phyloP scores from a whole-genome alignment of 331 rosid species.

The Phaseolus coccineus region DNA sequence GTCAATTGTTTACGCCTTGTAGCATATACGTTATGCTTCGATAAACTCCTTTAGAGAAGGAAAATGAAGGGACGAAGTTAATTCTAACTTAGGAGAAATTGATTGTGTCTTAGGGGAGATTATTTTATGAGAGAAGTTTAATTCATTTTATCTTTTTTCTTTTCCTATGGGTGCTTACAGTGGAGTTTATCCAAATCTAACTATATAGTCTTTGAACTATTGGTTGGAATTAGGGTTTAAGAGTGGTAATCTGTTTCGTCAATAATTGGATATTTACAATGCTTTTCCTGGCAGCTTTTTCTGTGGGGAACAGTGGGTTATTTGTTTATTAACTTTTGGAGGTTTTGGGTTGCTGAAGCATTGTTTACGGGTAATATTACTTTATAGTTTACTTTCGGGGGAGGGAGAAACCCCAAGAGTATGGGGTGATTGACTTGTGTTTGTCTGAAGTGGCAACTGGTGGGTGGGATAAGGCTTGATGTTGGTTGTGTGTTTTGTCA shows the following conservation, averaged over 20 bases:
- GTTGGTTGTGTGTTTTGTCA: constrained; percentile 17
- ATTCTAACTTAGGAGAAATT: background rate
- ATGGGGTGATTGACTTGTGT: constrained; percentile 21
- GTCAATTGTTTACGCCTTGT: no score
- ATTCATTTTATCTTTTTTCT: background rate
- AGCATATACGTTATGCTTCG: background rate
- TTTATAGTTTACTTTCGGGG: constrained; percentile 22
- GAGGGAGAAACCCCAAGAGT: constrained; percentile 4
- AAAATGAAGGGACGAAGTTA: background rate
- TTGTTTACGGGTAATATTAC: constrained; percentile 26
- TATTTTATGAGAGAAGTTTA: background rate
- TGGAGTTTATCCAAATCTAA: background rate
- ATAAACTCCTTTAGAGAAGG: background rate
- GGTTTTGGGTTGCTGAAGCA: background rate
- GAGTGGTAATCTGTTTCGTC: constrained; percentile 7
- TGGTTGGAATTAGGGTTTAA: constrained; percentile 2
- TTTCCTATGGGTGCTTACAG: background rate
- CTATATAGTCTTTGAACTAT: background rate
- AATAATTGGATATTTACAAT: background rate
- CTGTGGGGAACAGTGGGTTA: background rate
- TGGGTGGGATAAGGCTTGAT: constrained; percentile 15
- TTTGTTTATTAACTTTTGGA: background rate
- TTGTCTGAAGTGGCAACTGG: constrained; percentile 18
- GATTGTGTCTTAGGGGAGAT: background rate
- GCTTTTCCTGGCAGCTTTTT: constrained; percentile 1